phyloP scores from a whole-genome alignment of 257 asterid genomes.

The Leptodermis oblonga region DNA sequence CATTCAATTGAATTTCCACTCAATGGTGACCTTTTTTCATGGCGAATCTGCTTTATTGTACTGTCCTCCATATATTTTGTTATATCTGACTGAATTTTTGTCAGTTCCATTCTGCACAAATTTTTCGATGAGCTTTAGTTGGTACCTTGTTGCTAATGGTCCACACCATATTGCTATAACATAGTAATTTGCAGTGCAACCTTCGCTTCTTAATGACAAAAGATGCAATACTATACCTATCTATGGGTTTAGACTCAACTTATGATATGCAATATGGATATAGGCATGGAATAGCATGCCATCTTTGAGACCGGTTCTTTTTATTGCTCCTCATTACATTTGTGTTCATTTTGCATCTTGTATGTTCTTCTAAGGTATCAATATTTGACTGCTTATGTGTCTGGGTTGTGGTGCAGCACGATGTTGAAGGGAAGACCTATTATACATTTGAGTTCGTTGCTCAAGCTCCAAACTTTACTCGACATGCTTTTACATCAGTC shows the following conservation, averaged over 20 bases:
- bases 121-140: background rate
- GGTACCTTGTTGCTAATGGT: background rate
- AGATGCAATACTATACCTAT: background rate
- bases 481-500: slow-evolving; percentile 82
- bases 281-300: background rate
- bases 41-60: background rate
- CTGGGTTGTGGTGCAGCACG: slow-evolving; percentile 43
- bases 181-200: background rate
- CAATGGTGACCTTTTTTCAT: background rate
- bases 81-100: background rate
- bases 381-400: background rate
- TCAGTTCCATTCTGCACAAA: background rate
- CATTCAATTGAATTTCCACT: background rate
- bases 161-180: background rate
- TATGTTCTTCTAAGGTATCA: background rate
- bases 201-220: background rate
- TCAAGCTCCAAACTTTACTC: slow-evolving; percentile 75
- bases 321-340: background rate
- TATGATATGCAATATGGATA: background rate
- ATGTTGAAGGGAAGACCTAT: slow-evolving; percentile 65
- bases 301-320: background rate
- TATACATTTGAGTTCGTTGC: slow-evolving; percentile 75
- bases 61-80: background rate
- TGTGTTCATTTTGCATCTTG: background rate
- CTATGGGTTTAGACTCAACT: background rate